A percentile compares a stretch with the other conserved stretches of the same genome.
Evolutionary conservation across 306 rosid genomes (phyloP).

Genomic region (Vigna trinervia): DNA sequence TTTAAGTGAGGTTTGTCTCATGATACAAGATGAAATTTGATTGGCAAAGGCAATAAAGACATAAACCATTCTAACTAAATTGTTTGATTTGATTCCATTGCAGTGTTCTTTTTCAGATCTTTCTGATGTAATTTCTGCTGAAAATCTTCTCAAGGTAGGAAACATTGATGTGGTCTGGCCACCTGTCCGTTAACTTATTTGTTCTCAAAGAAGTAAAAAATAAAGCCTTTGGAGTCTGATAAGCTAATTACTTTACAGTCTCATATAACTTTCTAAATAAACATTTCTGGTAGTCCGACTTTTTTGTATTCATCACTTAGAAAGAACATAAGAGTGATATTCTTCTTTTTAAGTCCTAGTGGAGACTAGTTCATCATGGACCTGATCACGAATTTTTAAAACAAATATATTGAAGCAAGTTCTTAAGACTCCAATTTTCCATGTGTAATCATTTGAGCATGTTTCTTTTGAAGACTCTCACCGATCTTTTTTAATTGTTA

Average conservation of each 20-base stretch:
- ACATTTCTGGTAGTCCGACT: not conserved
- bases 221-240: slow-evolving; percentile 18
- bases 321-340: slow-evolving; percentile 9
- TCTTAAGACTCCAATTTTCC: not conserved
- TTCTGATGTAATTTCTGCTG: slow-evolving; percentile 64
- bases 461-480: not conserved
- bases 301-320: not conserved
- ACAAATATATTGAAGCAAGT: slow-evolving; percentile 12
- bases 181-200: slow-evolving; percentile 36
- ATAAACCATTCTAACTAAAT: slow-evolving; percentile 23
- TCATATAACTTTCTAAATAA: slow-evolving; percentile 29
- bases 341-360: slow-evolving; percentile 31
- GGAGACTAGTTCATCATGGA: slow-evolving; percentile 8
- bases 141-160: slow-evolving; percentile 92
- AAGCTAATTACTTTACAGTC: not conserved
- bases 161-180: slow-evolving; percentile 39
- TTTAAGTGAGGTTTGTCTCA: slow-evolving; percentile 78
- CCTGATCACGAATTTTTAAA: not conserved
- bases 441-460: slow-evolving; percentile 4
- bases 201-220: slow-evolving; percentile 27
- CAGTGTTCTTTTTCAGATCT: slow-evolving; percentile 64
- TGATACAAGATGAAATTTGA: slow-evolving; percentile 38
- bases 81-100: slow-evolving; percentile 43
- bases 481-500: not conserved
- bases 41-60: slow-evolving; percentile 25